phyloP scores from a whole-genome alignment of 1,284 basidiomycete genomes.

The Puccinia horiana region DNA sequence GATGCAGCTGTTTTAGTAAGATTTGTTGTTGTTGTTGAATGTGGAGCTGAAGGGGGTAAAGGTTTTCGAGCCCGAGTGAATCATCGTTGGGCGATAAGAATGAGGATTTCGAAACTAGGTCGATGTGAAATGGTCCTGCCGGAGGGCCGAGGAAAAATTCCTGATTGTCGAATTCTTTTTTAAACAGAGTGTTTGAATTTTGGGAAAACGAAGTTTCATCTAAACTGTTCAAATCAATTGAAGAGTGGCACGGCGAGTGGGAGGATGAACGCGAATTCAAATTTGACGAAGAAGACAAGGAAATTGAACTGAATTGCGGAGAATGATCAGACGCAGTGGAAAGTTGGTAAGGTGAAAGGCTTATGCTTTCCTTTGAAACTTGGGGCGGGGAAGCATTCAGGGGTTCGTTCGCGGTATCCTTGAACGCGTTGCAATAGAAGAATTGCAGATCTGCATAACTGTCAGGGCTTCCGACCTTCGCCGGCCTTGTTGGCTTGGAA shows the following conservation, averaged over 20 bases:
- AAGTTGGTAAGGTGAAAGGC: neutral
- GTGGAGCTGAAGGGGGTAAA: conserved; percentile 30
- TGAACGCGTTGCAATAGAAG: neutral
- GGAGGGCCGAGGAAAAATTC: neutral
- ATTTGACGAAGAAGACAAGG: conserved; percentile 13
- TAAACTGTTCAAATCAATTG: neutral
- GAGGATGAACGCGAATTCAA: conserved; percentile 17
- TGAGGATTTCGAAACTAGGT: neutral
- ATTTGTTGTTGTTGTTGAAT: neutral
- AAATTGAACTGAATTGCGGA: conserved; percentile 26
- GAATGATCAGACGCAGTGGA: neutral
- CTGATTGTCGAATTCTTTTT: neutral
- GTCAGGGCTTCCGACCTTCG: neutral
- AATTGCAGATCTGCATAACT: neutral
- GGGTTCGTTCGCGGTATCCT: neutral
- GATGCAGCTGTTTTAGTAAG: neutral
- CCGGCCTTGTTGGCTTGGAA: neutral
- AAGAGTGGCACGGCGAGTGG: conserved; percentile 7
- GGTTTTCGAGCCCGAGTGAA: neutral
- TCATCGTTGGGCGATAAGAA: neutral
- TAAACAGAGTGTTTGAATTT: neutral
- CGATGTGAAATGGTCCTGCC: neutral
- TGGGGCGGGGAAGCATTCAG: neutral
- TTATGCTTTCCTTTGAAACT: neutral
- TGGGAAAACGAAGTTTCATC: conserved; percentile 13